Evolutionary conservation across 2,329 filamentous ascomycete species (phyloP), one percentile per base, ranked within the genome.

Genomic region (Graphiopsis chlorocephala): DNA sequence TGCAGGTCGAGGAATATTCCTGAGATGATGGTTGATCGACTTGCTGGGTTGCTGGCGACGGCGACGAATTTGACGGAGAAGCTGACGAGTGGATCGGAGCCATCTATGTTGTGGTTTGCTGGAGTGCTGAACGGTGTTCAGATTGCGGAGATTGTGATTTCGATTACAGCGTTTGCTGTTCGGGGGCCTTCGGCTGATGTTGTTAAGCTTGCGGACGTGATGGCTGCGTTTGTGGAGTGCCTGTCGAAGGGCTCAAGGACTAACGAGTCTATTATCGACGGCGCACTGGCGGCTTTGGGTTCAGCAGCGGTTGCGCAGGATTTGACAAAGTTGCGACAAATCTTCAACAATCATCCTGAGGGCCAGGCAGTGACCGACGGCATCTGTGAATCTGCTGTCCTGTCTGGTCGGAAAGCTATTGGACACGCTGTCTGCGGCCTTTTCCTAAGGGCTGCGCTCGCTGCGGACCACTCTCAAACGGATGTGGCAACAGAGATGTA

Each of bases 381-480:
- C 1, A 31, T 45, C 25, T 64, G 63, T 48, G 55, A 11, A 15
- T 47, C 31, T 14, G 56, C 56, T 25, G 35, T 61, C 23, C 6
- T 48, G 12, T 45, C 55, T 8, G 48, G 26, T 6, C 63, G 63
- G 15, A 60, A 52, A 23, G 35, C 26, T 3, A 53, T 64, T 6
- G 56, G 42, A 12, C 25, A 61, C 14, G 33, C 56, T 2, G 15
- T 61, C 15, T 42, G 56, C 17, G 26, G 56, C 20, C 48, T 65
- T 5, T 61, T 47, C 12, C 33, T 65, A 11, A 28, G 35, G 7
- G 57, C 63, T 28, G 63, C 63, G 12, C 50, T 65, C 10, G 35
- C 47, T 12, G 63, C 63, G 11, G 63, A 65, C 45, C 56, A 65
- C 33, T 56, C 56, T 26, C 62, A 64, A 23, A 64, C 55, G 2